phyloP scores from a whole-genome alignment of 495 filamentous ascomycete genomes.

The Haplographium delicatum region DNA sequence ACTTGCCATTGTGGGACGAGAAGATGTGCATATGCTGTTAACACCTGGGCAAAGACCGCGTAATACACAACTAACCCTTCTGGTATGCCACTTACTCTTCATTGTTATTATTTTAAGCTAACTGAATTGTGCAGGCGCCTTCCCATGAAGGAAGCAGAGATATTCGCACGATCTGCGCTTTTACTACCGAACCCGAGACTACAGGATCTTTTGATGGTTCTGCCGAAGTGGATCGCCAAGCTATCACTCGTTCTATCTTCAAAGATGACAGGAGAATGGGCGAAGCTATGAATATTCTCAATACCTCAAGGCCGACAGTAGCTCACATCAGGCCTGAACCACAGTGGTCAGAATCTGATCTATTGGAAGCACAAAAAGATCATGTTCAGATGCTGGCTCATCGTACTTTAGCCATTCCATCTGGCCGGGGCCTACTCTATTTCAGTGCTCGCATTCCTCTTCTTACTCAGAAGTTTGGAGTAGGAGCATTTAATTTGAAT shows the following conservation, averaged over 20 bases:
- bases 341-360: conserved; percentile 75
- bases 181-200: conserved; percentile 51
- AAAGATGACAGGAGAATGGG: conserved; percentile 81
- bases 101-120: neutral
- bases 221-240: conserved; percentile 72
- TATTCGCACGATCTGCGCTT: conserved; percentile 66
- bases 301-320: conserved; percentile 69
- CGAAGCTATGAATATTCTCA: conserved; percentile 74
- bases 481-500: conserved; percentile 79
- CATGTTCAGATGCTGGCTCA: conserved; percentile 77
- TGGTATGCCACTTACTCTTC: conserved; percentile 27
- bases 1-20: conserved; percentile 71
- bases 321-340: conserved; percentile 70
- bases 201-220: conserved; percentile 58
- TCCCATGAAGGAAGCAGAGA: conserved; percentile 64
- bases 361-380: conserved; percentile 91
- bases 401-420: conserved; percentile 79
- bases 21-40: conserved; percentile 71
- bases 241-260: conserved; percentile 79
- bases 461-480: conserved; percentile 82
- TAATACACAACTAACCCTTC: conserved; percentile 29
- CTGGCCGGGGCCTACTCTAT: conserved; percentile 76
- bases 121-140: conserved; percentile 38
- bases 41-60: conserved; percentile 34
- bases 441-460: conserved; percentile 80